Evolutionary conservation across 2,329 filamentous ascomycete species (phyloP), one percentile per base, ranked within the genome.

Genomic region (Xylaria sp.): DNA sequence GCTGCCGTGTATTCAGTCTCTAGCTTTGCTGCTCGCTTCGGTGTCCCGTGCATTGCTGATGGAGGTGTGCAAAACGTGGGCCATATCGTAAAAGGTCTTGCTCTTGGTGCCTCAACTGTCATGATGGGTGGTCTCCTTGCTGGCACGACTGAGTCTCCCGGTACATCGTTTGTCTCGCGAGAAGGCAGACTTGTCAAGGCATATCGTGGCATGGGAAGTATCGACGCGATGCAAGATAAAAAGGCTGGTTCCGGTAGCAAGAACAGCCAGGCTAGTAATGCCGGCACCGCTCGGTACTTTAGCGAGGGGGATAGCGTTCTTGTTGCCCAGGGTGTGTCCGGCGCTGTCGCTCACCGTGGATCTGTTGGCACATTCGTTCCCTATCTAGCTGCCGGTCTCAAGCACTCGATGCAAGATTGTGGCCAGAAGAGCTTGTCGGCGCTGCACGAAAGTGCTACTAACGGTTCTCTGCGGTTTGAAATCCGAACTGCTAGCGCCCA

Each of bases 51-150:
- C 80, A 98, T 99, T 75, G 95, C 95, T 62, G 95, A 99, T 72
- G 95, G 95, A 72, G 95, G 95, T 80, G 91, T 99, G 70, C 95
- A 99, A 80, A 99, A 99, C 75, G 91, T 99, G 68, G 95, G 95
- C 57, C 96, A 99, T 83, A 97, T 99, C 69, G 95, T 99, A 79
- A 99, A 99, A 86, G 94, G 93, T 76, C 88, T 99, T 68, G 90
- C 95, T 47, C 88, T 99, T 67, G 95, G 95, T 70, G 95, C 95
- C 61, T 92, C 91, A 46, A 96, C 93, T 37, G 90, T 99, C 77
- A 99, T 99, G 95, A 99, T 99, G 95, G 95, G 95, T 72, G 96
- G 95, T 81, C 88, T 99, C 54, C 86, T 99, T 68, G 95, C 95
- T 52, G 95, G 96, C 76, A 98, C 95, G 66, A 97, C 94, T 41